Base-by-base conservation (phyloP, 2,329 filamentous ascomycete genomes). In the Botrytis byssoidea region DNA sequence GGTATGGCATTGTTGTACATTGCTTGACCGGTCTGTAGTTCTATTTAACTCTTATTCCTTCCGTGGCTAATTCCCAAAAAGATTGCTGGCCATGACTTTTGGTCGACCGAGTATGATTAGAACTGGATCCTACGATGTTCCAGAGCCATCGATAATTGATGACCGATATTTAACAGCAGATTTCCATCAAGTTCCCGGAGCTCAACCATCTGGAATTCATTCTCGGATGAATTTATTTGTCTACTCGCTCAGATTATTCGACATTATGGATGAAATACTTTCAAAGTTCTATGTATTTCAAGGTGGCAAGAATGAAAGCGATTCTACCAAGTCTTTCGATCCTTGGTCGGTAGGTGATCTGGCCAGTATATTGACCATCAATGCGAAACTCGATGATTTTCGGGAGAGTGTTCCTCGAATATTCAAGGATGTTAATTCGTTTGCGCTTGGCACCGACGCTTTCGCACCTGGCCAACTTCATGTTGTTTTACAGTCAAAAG, bases 1-100 rank as follows among this genome's bases (percentile, higher is more conserved):
- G 40, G 77, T 82, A 18, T 82, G 81, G 81, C 76, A 79, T 59
- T 76, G 67, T 55, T 82, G 81, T 74, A 59, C 80, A 6, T 74
- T 75, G 18, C 55, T 82, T 32, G 81, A 82, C 61, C 18, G 70
- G 70, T 66, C 59, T 74, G 81, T 80, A 42, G 22, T 42, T 25
- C 46, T 37, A 3, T 37, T 70, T 55, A 22, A 61, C 29, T 22
- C 6, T 12, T 10, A 40, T 8, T 10, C 8, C 9, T 44, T 29
- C 18, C 10, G 20, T 25, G 20, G 20, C 60, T 44, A 81, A 80
- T 29, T 61, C 78, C 14, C 4, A 22, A 18, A 29, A 46, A 73
- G 63, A 20, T 69, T 68, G 4, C 42, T 78, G 12, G 74, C 80
- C 10, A 79, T 75, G 61, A 79, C 77, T n/a, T 82, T 82, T 71